Evolutionary conservation across 257 asterid species (phyloP).

Genomic region (Solanum piurae): DNA sequence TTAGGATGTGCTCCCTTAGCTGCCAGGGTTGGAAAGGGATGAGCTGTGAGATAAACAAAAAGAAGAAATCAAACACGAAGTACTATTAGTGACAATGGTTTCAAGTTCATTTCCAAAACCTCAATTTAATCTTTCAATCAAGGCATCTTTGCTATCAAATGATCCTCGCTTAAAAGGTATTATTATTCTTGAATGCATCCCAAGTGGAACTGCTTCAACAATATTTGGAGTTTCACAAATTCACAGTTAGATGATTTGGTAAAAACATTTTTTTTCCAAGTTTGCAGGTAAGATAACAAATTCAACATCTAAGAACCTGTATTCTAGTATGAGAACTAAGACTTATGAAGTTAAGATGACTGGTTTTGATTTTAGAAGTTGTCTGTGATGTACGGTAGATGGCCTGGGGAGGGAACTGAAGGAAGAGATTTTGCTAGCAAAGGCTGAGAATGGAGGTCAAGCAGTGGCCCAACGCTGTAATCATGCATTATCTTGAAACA

Average conservation of each 20-base stretch:
- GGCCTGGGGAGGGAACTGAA: background rate
- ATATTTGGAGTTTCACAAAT: background rate
- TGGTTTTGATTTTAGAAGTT: background rate
- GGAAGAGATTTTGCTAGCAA: background rate
- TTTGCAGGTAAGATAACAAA: background rate
- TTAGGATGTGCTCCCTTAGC: constrained; percentile 81
- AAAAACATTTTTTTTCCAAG: background rate
- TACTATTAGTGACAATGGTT: background rate
- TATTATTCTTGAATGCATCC: background rate
- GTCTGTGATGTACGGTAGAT: background rate
- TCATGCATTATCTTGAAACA: background rate
- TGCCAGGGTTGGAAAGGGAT: constrained; percentile 70
- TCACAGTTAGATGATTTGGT: background rate
- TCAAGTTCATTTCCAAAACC: background rate
- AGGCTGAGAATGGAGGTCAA: background rate
- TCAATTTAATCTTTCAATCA: background rate
- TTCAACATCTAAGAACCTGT: background rate
- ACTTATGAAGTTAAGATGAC: background rate
- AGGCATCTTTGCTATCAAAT: background rate
- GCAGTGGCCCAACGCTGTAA: background rate
- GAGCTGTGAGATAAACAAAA: constrained; percentile 90
- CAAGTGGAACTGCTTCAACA: background rate
- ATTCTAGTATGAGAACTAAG: background rate
- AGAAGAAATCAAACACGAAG: constrained; percentile 12
- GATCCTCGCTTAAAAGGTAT: background rate